Evolutionary conservation across 371 early-diverging fungal genomes (phyloP).

Genomic region (Dichotomocladium elegans): DNA sequence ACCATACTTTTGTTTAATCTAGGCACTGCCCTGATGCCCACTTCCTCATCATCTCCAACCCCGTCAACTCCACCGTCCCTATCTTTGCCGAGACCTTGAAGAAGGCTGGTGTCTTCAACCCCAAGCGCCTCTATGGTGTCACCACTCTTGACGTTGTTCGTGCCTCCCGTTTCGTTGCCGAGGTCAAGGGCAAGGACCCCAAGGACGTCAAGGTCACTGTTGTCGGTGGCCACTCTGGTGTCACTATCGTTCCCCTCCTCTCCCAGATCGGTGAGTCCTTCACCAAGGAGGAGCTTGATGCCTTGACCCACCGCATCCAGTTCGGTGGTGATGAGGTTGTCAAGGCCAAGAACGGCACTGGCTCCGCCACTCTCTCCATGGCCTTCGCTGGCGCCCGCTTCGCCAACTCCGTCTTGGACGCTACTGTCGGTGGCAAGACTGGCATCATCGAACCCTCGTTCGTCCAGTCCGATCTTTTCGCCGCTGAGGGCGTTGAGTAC

Average conservation of each 20-base stretch:
- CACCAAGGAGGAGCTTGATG: conserved; percentile 87
- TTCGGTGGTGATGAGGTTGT: conserved; percentile 99
- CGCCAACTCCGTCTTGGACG: conserved; percentile 89
- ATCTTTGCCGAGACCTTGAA: conserved; percentile 97
- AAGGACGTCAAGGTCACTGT: conserved; percentile 84
- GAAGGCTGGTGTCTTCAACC: conserved; percentile 90
- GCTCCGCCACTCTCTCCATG: conserved; percentile 98
- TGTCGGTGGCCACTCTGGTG: conserved; percentile 98
- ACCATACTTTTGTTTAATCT: background rate
- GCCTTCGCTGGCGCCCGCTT: conserved; percentile 97
- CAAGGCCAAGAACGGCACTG: conserved; percentile 98
- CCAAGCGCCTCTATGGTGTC: conserved; percentile 95
- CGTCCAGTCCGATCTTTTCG: conserved; percentile 81
- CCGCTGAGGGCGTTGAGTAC: conserved; percentile 71
- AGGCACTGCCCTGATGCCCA: conserved; percentile 95
- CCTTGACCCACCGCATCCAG: conserved; percentile 96
- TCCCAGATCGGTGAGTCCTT: conserved; percentile 83
- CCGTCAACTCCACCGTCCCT: conserved; percentile 99
- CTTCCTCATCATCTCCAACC: conserved; percentile 97
- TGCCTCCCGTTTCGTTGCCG: conserved; percentile 94
- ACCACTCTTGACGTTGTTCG: conserved; percentile 98
- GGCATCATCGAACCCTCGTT: conserved; percentile 93
- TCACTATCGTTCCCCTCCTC: conserved; percentile 96
- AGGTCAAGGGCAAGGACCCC: conserved; percentile 73
- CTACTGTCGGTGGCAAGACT: conserved; percentile 80